These are phyloP conservation scores for Adansonia digitata DNA, from an alignment of 345 rosid species.

Conservation along the genomic window DNA sequence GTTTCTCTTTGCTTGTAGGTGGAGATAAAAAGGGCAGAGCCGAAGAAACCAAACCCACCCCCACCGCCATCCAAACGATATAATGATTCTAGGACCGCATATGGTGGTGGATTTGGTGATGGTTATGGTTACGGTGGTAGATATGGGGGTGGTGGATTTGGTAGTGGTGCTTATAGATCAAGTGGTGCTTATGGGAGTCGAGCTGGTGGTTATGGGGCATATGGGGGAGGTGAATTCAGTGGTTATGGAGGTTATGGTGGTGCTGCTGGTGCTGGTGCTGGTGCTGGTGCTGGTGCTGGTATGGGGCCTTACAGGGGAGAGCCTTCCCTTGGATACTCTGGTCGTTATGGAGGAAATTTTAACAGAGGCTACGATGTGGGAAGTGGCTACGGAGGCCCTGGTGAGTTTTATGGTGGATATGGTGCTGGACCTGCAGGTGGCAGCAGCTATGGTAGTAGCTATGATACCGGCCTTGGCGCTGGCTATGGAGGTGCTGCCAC, in stretches of 20 bases:
- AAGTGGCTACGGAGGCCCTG: constrained; percentile 56
- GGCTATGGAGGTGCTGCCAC: constrained; percentile 32
- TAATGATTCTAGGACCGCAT: constrained; percentile 49
- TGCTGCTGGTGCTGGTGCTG: constrained; percentile 47
- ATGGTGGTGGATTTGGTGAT: constrained; percentile 46
- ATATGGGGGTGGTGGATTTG: constrained; percentile 43
- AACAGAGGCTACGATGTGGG: constrained; percentile 61
- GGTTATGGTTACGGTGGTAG: constrained; percentile 56
- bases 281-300: constrained; percentile 49
- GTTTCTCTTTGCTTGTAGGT: constrained; percentile 45
- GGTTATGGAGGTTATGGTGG: constrained; percentile 63
- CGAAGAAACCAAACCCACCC: constrained; percentile 81
- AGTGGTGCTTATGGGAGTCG: constrained; percentile 63
- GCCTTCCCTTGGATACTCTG: constrained; percentile 58
- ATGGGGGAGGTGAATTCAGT: constrained; percentile 59
- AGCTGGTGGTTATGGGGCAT: constrained; percentile 56
- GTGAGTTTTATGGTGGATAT: constrained; percentile 53
- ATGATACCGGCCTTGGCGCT: constrained; percentile 33
- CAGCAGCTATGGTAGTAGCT: constrained; percentile 43
- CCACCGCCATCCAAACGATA: constrained; percentile 55
- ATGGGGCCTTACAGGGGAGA: constrained; percentile 78
- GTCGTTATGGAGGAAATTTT: constrained; percentile 73
- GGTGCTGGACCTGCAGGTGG: constrained; percentile 40
- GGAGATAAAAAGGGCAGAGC: constrained; percentile 98
- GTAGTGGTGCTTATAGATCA: constrained; percentile 51